A percentile compares a stretch with the other conserved stretches of the same genome.
Evolutionary conservation across 306 rosid genomes (phyloP).

Genomic region (Quercus bicolor): DNA sequence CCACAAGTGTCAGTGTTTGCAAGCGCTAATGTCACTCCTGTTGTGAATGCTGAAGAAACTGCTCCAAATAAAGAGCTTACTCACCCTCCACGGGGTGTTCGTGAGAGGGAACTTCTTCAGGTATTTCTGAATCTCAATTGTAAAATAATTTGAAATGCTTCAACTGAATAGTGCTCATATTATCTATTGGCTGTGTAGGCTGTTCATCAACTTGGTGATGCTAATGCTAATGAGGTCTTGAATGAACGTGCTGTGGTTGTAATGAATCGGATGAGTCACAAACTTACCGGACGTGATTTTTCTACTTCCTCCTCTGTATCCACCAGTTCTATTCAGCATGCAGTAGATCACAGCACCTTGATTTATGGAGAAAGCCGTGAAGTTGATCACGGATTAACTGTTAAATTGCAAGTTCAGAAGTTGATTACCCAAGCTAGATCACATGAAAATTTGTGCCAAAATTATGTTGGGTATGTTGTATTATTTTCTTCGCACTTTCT

Average conservation of each 20-base stretch:
- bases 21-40: slow-evolving; percentile 65
- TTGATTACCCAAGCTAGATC: slow-evolving; percentile 82
- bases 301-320: slow-evolving; percentile 59
- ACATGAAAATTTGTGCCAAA: slow-evolving; percentile 92
- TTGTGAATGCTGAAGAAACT: slow-evolving; percentile 72
- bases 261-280: slow-evolving; percentile 94
- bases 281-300: slow-evolving; percentile 97
- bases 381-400: slow-evolving; percentile 85
- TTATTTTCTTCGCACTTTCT: not conserved
- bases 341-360: slow-evolving; percentile 62
- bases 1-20: slow-evolving; percentile 81
- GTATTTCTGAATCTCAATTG: slow-evolving; percentile 35
- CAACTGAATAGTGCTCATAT: slow-evolving; percentile 23
- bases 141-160: slow-evolving; percentile 16
- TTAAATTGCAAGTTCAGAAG: slow-evolving; percentile 86
- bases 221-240: slow-evolving; percentile 96
- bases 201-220: slow-evolving; percentile 97
- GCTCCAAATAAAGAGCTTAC: slow-evolving; percentile 65
- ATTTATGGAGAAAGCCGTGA: slow-evolving; percentile 80
- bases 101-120: slow-evolving; percentile 98
- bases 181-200: slow-evolving; percentile 50
- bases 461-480: slow-evolving; percentile 76
- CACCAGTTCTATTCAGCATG: slow-evolving; percentile 52
- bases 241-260: slow-evolving; percentile 98
- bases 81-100: slow-evolving; percentile 94